Evolutionary conservation across 495 filamentous ascomycete genomes (phyloP).

Genomic region (Articulospora tetracladia): DNA sequence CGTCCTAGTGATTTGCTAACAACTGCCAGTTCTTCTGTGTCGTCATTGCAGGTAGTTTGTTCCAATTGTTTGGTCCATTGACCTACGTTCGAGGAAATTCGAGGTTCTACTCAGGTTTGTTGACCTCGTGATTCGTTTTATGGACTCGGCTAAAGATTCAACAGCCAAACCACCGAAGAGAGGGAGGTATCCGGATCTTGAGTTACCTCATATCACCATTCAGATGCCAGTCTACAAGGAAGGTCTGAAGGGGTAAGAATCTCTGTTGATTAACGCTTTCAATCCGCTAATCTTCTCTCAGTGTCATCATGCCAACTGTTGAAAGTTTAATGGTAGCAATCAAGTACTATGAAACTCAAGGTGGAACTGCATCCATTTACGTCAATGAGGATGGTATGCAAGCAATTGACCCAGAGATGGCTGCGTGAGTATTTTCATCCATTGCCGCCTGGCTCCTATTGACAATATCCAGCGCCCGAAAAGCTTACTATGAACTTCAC

Average conservation of each 20-base stretch:
- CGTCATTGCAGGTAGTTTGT: slow-evolving; percentile 6
- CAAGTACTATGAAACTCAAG: slow-evolving; percentile 53
- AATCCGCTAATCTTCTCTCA: background rate
- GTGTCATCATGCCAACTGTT: slow-evolving; percentile 33
- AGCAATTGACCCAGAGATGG: slow-evolving; percentile 26
- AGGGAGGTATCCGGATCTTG: slow-evolving; percentile 1
- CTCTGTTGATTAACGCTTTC: background rate
- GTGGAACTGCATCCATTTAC: slow-evolving; percentile 67
- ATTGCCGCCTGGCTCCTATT: no score
- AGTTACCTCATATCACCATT: slow-evolving; percentile 23
- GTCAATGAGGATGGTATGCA: slow-evolving; percentile 71
- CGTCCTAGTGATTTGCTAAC: background rate
- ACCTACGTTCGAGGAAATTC: slow-evolving; percentile 7
- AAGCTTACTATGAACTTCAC: slow-evolving; percentile 59
- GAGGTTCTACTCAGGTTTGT: slow-evolving; percentile 9
- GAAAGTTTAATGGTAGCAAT: slow-evolving; percentile 32
- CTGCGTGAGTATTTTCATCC: slow-evolving; percentile 20
- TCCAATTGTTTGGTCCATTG: slow-evolving; percentile 17
- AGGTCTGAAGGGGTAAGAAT: slow-evolving; percentile 17
- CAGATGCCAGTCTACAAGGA: slow-evolving; percentile 36
- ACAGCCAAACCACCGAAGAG: slow-evolving; percentile 1
- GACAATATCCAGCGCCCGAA: slow-evolving; percentile 32
- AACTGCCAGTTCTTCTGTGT: slow-evolving; percentile 1
- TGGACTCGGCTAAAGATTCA: background rate
- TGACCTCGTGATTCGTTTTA: background rate